Base-by-base conservation (phyloP, 805 yeast species). In the Starmerella etchellsii region DNA sequence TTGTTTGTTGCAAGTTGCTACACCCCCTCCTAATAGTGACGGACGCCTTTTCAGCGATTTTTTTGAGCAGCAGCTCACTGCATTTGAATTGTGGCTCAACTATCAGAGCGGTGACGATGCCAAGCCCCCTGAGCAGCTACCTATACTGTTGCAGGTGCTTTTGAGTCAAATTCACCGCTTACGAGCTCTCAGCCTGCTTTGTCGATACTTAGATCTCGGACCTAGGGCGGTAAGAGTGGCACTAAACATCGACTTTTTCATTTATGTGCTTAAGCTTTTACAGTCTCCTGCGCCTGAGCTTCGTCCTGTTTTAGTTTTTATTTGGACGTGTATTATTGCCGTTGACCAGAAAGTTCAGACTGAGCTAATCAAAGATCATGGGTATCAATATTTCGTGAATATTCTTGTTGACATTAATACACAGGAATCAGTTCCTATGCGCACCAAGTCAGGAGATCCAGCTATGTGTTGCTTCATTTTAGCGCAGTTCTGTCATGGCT, bases 251-350 rank as follows among this genome's bases (percentile, higher is more conserved):
- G 97, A 97, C 19, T 88, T 91, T 24, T 91, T 88, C 60, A 97
- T 97, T 0, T 91, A 91, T 56, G 94, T 91, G 25, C 65, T 88
- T 40, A 84, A 87, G 53, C 68, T 91, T 19, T 63, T 91, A 26
- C 97, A 88, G 57, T 78, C 93, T 44, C 97, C 97, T 0, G 95
- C 97, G 0, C 93, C 83, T 22, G 97, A 91, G 54, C 66, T 91
- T 44, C 85, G 85, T 54, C 97, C 97, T 0, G 94, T 88, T 3
- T 63, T 91, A 42, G 91, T 91, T 1, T 91, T 88, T 54, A 91
- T 91, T 40, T 91, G 98, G 98, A 95, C 97, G 0, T 69, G 97
- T 50, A 84, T 91, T 19, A 84, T 91, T 91, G 87, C 96, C 2
- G 93, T 91, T 20, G 97, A 88, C 60, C 72, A 74, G 49, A 79